Evolutionary conservation across 352 stramenopile species (phyloP).

Genomic region (Globisporangium nodosum): DNA sequence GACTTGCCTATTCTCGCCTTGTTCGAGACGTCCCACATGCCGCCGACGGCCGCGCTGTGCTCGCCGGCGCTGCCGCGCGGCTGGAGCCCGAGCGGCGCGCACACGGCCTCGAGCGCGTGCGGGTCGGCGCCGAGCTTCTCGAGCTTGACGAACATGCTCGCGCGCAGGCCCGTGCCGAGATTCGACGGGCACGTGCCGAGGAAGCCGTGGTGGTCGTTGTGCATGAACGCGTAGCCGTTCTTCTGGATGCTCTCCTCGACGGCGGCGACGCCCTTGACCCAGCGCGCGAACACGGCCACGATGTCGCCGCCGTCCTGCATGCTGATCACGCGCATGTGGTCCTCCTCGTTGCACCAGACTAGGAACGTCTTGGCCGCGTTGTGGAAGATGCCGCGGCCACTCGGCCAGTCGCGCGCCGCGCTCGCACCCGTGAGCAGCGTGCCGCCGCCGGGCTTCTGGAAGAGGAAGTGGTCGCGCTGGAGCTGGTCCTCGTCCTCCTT

Average conservation of each 20-base stretch:
- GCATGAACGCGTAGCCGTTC: slow-evolving; percentile 80
- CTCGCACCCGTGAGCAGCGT: slow-evolving; percentile 80
- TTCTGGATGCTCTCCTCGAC: slow-evolving; percentile 74
- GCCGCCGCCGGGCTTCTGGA: slow-evolving; percentile 89
- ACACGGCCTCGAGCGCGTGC: slow-evolving; percentile 65
- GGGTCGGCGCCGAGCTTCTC: slow-evolving; percentile 64
- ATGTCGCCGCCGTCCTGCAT: slow-evolving; percentile 91
- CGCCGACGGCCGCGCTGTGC: slow-evolving; percentile 67
- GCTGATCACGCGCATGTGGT: slow-evolving; percentile 88
- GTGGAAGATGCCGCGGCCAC: slow-evolving; percentile 91
- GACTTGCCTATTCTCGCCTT: slow-evolving; percentile 91
- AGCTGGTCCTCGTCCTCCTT: slow-evolving; percentile 90
- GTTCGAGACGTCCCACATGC: slow-evolving; percentile 94
- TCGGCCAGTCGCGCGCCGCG: slow-evolving; percentile 89
- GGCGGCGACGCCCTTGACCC: slow-evolving; percentile 71
- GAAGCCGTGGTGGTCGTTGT: slow-evolving; percentile 85
- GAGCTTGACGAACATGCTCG: slow-evolving; percentile 84
- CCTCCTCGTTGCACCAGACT: slow-evolving; percentile 87
- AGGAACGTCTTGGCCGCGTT: slow-evolving; percentile 90
- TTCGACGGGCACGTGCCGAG: slow-evolving; percentile 85
- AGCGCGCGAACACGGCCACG: slow-evolving; percentile 84
- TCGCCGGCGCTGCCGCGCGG: slow-evolving; percentile 75
- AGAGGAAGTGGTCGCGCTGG: slow-evolving; percentile 89
- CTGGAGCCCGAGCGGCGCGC: slow-evolving; percentile 76
- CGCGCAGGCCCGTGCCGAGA: slow-evolving; percentile 77